Base-by-base conservation (phyloP, 805 yeast genomes). In the Ogataea corticis region DNA sequence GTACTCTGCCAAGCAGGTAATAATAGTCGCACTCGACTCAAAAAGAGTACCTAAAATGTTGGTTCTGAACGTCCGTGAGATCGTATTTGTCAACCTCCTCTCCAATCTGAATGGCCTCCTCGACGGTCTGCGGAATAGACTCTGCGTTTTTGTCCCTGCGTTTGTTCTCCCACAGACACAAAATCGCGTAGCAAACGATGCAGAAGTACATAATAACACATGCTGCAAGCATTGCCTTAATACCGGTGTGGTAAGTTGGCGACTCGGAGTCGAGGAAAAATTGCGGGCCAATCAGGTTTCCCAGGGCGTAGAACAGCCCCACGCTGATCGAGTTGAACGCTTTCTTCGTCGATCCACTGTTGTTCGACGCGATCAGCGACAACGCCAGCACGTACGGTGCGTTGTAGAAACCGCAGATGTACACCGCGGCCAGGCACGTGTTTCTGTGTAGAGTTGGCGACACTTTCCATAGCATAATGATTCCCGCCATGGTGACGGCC, bases 341-440 rank as follows among this genome's bases (percentile, higher is more conserved):
- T 57, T 83, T 80, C 61, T 85, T 86, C 12, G 89, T 80, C 47
- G 77, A 75, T 3, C 92, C 92, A 4, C 87, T 79, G 21, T 79
- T 73, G 60, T 84, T 61, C 9, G 64, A 59, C 6, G 63, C 55
- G 41, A 61, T 55, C 45, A 56, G 40, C 0, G 65, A 61, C 15
- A 59, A 44, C 4, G 56, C 36, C 35, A 54, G 28, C 30, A 52
- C 55, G 35, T 54, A 49, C n/a, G 58, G 51, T 14, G 54, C 53
- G 33, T 46, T 48, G 48, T 54, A 48, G 46, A 57, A 44, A 28
- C 54, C 54, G 48, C 52, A 48, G 49, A 58, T 48, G 35, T 51
- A 56, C 28, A 58, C 54, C 2, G 60, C 63, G 13, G 56, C 58
- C 13, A 58, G 33, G 19, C 57, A 52, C 4, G 62, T 51, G 27